phyloP scores from a whole-genome alignment of 768 basidiomycete genomes.

The Tulasnella sp. region DNA sequence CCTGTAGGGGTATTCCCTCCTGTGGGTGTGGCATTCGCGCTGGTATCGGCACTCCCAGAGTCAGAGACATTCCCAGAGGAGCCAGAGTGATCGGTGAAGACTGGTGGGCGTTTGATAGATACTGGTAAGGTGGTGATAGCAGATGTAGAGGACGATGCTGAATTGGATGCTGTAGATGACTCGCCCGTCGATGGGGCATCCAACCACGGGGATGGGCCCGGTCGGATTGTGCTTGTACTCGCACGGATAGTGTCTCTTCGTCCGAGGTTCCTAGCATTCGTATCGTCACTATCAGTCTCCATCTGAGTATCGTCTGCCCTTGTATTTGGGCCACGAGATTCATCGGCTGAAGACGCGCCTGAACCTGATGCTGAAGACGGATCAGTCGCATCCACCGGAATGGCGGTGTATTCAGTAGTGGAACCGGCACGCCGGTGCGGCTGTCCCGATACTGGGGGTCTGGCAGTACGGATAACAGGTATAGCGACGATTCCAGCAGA shows the following conservation, averaged over 20 bases:
- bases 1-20: slow-evolving; percentile 51
- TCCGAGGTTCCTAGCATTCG: neutral
- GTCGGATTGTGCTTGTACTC: neutral
- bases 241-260: slow-evolving; percentile 11
- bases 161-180: neutral
- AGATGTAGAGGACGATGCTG: slow-evolving; percentile 6
- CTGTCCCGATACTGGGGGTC: neutral
- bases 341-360: neutral
- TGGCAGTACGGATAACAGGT: neutral
- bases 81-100: slow-evolving; percentile 9
- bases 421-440: neutral
- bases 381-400: neutral
- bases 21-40: slow-evolving; percentile 47
- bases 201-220: neutral
- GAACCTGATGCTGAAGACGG: neutral
- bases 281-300: slow-evolving; percentile 6
- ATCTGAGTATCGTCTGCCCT: neutral
- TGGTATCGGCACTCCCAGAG: slow-evolving; percentile 47
- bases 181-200: neutral
- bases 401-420: neutral
- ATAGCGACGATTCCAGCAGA: slow-evolving; percentile 1
- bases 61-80: slow-evolving; percentile 29
- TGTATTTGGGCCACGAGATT: neutral
- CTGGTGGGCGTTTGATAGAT: neutral
- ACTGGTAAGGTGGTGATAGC: neutral